Evolutionary conservation across 2,329 filamentous ascomycete species (phyloP).

Genomic region (Nemania diffusa): DNA sequence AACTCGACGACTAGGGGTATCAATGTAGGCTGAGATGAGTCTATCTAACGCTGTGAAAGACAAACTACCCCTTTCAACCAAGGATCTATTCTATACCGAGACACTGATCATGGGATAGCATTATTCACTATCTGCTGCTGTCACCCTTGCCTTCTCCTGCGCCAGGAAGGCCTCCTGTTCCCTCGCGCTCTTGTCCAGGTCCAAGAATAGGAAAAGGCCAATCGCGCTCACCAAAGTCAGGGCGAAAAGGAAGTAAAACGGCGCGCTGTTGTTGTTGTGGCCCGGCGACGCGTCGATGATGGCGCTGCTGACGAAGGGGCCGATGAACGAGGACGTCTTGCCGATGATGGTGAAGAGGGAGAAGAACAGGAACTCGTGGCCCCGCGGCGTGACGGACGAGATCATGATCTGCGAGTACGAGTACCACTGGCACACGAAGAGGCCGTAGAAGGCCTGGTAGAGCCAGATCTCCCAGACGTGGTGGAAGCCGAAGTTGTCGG

Average conservation of each 20-base stretch:
- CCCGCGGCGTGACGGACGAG: slow-evolving; percentile 73
- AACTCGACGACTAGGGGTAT: slow-evolving; percentile 17
- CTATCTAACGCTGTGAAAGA: background rate
- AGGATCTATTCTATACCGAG: background rate
- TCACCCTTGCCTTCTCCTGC: slow-evolving; percentile 46
- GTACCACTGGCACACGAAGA: slow-evolving; percentile 76
- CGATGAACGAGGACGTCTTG: slow-evolving; percentile 75
- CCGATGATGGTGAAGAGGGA: slow-evolving; percentile 74
- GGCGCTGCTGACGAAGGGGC: slow-evolving; percentile 73
- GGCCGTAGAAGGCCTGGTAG: slow-evolving; percentile 67
- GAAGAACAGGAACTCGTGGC: slow-evolving; percentile 78
- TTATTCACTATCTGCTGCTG: slow-evolving; percentile 31
- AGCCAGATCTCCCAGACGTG: slow-evolving; percentile 59
- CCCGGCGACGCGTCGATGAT: slow-evolving; percentile 71
- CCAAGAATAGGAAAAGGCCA: slow-evolving; percentile 65
- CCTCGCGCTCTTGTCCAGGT: slow-evolving; percentile 67
- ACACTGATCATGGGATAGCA: background rate
- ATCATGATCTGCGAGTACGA: slow-evolving; percentile 78
- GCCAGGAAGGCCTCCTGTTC: slow-evolving; percentile 68
- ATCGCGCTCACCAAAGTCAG: slow-evolving; percentile 65
- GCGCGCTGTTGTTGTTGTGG: slow-evolving; percentile 66
- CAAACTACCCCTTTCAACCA: background rate
- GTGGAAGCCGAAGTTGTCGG: slow-evolving; percentile 56
- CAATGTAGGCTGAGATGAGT: slow-evolving; percentile 2
- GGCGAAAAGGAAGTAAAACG: slow-evolving; percentile 74